phyloP scores from a whole-genome alignment of 192 early-diverging fungal genomes.

The Powellomyces hirtus region DNA sequence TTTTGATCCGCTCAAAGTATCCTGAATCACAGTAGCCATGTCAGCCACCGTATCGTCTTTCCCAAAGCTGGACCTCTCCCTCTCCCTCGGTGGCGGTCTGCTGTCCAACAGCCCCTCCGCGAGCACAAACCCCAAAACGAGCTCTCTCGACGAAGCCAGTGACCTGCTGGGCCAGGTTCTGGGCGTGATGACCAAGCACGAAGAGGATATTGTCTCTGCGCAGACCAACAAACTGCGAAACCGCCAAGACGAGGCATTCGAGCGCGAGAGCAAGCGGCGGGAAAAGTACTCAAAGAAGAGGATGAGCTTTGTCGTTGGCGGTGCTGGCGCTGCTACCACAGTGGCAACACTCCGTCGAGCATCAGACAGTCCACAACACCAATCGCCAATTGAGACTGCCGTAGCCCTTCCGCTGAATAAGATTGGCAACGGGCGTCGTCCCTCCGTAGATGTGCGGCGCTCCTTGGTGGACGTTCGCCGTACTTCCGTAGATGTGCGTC shows the following conservation, averaged over 20 bases:
- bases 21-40: no score
- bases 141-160: background rate
- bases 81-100: no score
- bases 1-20: no score
- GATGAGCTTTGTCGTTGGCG: background rate
- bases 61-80: no score
- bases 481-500: background rate
- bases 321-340: background rate
- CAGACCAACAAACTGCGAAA: background rate
- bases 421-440: background rate
- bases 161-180: constrained; percentile 9
- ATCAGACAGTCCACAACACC: background rate
- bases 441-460: background rate
- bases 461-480: background rate
- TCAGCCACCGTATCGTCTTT: no score
- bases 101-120: no score
- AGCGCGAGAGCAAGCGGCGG: background rate
- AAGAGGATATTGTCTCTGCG: background rate
- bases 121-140: no score
- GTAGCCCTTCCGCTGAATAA: background rate
- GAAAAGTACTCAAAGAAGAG: background rate
- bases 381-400: background rate
- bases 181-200: constrained; percentile 1
- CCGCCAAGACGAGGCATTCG: constrained; percentile 1
- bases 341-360: background rate